Evolutionary conservation across 1,284 basidiomycete species (phyloP).

Genomic region (Meripilus lineatus): DNA sequence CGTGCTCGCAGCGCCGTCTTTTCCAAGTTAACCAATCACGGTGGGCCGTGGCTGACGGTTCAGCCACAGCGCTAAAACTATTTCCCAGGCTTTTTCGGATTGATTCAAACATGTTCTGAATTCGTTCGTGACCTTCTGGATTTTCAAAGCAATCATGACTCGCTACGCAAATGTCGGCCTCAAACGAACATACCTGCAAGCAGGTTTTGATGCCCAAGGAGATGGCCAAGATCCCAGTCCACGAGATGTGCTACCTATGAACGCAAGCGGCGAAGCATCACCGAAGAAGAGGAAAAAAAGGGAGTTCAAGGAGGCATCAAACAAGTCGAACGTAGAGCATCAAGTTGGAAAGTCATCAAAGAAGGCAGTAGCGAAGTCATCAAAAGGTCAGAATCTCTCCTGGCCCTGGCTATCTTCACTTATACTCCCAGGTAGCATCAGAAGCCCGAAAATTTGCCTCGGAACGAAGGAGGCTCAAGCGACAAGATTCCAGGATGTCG

Average conservation of each 20-base stretch:
- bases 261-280: constrained; percentile 35
- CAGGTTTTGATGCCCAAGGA: constrained; percentile 40
- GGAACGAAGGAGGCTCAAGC: constrained; percentile 62
- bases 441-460: constrained; percentile 29
- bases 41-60: too few species aligned
- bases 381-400: constrained; percentile 10
- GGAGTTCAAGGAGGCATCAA: constrained; percentile 17
- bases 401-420: background rate
- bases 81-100: too few species aligned
- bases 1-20: too few species aligned
- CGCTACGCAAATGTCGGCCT: constrained; percentile 65
- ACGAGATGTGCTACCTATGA: constrained; percentile 23
- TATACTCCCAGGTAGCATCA: constrained; percentile 10
- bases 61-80: too few species aligned
- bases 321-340: constrained; percentile 11
- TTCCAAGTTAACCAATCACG: too few species aligned
- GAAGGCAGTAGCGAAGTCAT: constrained; percentile 20
- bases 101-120: too few species aligned
- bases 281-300: constrained; percentile 37
- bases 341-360: constrained; percentile 25
- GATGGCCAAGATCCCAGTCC: constrained; percentile 3
- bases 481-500: constrained; percentile 56
- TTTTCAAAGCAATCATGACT: too few species aligned
- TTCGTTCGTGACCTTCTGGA: too few species aligned
- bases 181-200: constrained; percentile 68